These are phyloP conservation scores for Sordaria brevicollis DNA, from an alignment of 495 filamentous ascomycete species.

Conservation along the genomic window DNA sequence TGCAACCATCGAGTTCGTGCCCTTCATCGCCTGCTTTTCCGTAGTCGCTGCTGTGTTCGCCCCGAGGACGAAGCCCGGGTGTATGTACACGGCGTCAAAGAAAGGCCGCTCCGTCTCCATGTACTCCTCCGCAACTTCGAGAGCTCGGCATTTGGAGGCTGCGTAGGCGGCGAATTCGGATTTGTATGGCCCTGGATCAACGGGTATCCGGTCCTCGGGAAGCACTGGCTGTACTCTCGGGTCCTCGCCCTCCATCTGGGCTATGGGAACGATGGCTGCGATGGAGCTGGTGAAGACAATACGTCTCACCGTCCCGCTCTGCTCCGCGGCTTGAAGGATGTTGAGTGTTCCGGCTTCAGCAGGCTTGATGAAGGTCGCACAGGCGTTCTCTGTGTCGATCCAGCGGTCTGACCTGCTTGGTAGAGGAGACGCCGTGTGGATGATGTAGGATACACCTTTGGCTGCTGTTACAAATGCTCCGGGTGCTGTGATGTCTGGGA, in stretches of 20 bases:
- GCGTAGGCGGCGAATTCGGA: conserved; percentile 27
- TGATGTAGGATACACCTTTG: conserved; percentile 35
- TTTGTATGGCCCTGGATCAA: conserved; percentile 26
- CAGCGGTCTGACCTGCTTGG: background rate
- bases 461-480: conserved; percentile 38
- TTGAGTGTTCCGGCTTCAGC: conserved; percentile 65
- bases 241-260: conserved; percentile 13
- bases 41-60: conserved; percentile 30
- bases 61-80: conserved; percentile 36
- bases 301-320: conserved; percentile 51
- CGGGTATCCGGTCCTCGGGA: conserved; percentile 19
- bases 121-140: conserved; percentile 33
- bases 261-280: conserved; percentile 21
- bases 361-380: conserved; percentile 50
- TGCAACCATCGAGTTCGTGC: conserved; percentile 27
- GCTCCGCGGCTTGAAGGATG: conserved; percentile 56
- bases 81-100: conserved; percentile 38
- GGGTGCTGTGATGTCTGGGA: conserved; percentile 36
- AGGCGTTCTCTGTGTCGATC: conserved; percentile 37
- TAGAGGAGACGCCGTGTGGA: conserved; percentile 44
- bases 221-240: conserved; percentile 4
- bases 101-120: conserved; percentile 26
- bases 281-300: conserved; percentile 46
- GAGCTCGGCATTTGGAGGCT: conserved; percentile 31
- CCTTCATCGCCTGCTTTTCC: conserved; percentile 20